Percentiles rank a stretch among this genome's conserved stretches.
These are phyloP conservation scores for Linum usitatissimum DNA, from an alignment of 345 rosid genomes.

Conservation along the genomic window DNA sequence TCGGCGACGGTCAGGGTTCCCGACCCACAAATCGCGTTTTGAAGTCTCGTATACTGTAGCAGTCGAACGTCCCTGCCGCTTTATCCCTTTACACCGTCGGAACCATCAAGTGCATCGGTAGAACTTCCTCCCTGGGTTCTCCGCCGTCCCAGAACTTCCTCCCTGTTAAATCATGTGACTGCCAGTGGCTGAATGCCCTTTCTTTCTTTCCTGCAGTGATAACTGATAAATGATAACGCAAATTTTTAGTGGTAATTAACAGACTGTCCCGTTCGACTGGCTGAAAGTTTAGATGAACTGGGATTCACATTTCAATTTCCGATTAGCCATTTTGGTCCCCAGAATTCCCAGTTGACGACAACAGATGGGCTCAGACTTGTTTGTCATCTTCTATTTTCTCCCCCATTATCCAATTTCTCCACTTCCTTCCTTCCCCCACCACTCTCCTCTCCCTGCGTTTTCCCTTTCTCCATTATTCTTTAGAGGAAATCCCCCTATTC, in stretches of 20 bases:
- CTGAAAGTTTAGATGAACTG: neutral
- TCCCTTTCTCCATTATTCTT: constrained; percentile 13
- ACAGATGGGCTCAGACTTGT: neutral
- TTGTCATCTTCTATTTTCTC: constrained; percentile 13
- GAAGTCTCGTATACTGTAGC: too few species aligned
- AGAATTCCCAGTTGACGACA: constrained; percentile 12
- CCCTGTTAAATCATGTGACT: too few species aligned
- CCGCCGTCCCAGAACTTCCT: too few species aligned
- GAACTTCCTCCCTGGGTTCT: too few species aligned
- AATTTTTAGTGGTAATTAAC: neutral
- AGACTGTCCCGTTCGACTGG: neutral
- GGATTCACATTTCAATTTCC: constrained; percentile 4
- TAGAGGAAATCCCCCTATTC: constrained; percentile 19
- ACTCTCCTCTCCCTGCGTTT: constrained; percentile 11
- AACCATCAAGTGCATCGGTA: too few species aligned
- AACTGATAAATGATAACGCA: neutral
- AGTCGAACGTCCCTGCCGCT: too few species aligned
- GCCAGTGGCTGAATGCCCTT: too few species aligned
- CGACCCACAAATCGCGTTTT: too few species aligned
- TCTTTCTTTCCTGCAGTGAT: neutral
- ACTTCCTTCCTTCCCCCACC: neutral
- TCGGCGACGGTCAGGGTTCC: too few species aligned
- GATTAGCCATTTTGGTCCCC: neutral
- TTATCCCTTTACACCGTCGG: too few species aligned
- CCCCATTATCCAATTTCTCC: constrained; percentile 8